These are phyloP conservation scores for Taxawa tesnikishii DNA, from an alignment of 2,329 filamentous ascomycete genomes.

Conservation along the genomic window DNA sequence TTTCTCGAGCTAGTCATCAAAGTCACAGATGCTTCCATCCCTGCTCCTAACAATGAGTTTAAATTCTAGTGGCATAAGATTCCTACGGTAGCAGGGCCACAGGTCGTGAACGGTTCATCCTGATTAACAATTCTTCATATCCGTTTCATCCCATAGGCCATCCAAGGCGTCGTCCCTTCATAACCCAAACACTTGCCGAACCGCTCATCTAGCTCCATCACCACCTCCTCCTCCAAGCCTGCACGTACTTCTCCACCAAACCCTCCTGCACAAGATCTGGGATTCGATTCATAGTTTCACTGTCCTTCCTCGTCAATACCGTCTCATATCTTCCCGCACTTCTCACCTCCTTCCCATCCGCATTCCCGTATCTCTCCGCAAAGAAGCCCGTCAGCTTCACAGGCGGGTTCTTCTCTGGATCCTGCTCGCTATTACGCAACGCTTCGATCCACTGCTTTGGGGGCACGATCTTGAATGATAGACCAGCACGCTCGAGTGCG, in stretches of 20 bases:
- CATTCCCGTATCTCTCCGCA: conserved; percentile 15
- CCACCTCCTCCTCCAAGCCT: conserved; percentile 12
- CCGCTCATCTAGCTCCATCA: no score
- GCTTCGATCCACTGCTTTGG: conserved; percentile 14
- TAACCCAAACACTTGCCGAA: no score
- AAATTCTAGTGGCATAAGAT: no score
- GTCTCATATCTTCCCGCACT: conserved; percentile 11
- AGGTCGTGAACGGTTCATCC: no score
- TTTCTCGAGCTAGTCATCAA: no score
- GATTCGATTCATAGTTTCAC: conserved; percentile 6
- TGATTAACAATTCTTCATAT: no score
- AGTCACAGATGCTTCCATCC: no score
- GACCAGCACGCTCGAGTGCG: conserved; percentile 21
- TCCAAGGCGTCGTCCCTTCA: no score
- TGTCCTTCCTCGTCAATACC: conserved; percentile 8
- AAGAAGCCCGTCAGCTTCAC: conserved; percentile 21
- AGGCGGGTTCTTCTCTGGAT: conserved; percentile 18
- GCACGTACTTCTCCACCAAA: conserved; percentile 13
- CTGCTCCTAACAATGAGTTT: no score
- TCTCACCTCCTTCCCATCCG: conserved; percentile 6
- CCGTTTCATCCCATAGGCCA: no score
- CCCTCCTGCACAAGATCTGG: conserved; percentile 11
- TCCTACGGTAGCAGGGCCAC: no score
- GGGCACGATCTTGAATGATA: conserved; percentile 12
- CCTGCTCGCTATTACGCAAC: conserved; percentile 11